Conservation (phyloP, 192 early-diverging fungal genomes). For the Backusella macrospora region DNA sequence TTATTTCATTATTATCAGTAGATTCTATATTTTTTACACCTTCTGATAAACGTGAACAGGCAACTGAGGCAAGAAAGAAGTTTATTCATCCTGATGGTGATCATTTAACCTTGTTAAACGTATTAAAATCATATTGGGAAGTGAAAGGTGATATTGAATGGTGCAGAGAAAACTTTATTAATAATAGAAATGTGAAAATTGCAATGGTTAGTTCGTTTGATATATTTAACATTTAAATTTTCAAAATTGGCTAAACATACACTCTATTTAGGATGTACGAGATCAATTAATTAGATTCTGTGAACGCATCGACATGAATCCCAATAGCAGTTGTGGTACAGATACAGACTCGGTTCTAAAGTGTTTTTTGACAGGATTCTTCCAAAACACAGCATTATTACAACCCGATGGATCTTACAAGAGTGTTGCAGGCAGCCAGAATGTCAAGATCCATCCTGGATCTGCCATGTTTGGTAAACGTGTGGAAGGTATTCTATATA, state of each 20-base stretch:
- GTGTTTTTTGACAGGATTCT: constrained; percentile 89
- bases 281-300: constrained; percentile 85
- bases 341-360: constrained; percentile 79
- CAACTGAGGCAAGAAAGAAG: constrained; percentile 73
- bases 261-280: constrained; percentile 67
- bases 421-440: constrained; percentile 67
- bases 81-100: constrained; percentile 91
- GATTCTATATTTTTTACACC: constrained; percentile 91
- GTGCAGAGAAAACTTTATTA: constrained; percentile 94
- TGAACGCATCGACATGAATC: constrained; percentile 66
- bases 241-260: not conserved
- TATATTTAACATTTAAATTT: not conserved
- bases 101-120: constrained; percentile 90
- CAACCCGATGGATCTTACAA: constrained; percentile 89
- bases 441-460: constrained; percentile 87
- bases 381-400: constrained; percentile 83
- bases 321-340: constrained; percentile 63
- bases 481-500: constrained; percentile 81
- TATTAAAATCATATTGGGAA: constrained; percentile 73
- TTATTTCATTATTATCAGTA: constrained; percentile 90
- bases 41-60: constrained; percentile 85
- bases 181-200: constrained; percentile 81
- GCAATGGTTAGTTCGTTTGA: constrained; percentile 56
- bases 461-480: constrained; percentile 84
- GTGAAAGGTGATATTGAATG: constrained; percentile 82